phyloP scores from a whole-genome alignment of 306 rosid species.

The Inga laurina region DNA sequence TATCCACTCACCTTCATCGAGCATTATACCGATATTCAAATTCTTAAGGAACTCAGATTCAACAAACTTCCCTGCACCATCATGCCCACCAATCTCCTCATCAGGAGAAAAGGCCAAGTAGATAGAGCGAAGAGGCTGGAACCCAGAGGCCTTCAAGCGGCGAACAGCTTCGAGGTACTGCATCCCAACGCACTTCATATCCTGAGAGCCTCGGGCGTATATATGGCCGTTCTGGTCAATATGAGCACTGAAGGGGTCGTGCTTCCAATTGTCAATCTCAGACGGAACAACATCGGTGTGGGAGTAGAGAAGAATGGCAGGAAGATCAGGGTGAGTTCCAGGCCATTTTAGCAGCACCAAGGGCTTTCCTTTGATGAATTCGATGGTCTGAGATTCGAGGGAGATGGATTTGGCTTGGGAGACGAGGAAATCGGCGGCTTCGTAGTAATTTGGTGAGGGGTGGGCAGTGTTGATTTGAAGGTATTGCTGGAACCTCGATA shows the following conservation, averaged over 20 bases:
- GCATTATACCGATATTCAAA: slow-evolving; percentile 75
- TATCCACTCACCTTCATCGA: slow-evolving; percentile 70
- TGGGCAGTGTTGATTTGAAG: slow-evolving; percentile 85
- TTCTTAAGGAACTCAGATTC: slow-evolving; percentile 52
- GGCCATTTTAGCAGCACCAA: slow-evolving; percentile 78
- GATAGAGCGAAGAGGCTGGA: slow-evolving; percentile 56
- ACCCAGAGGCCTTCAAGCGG: slow-evolving; percentile 51
- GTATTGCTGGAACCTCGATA: slow-evolving; percentile 78
- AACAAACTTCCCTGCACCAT: slow-evolving; percentile 61
- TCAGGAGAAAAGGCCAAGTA: slow-evolving; percentile 80
- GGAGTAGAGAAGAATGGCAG: slow-evolving; percentile 82
- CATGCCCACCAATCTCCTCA: slow-evolving; percentile 89
- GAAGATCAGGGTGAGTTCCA: slow-evolving; percentile 61
- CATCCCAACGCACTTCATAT: slow-evolving; percentile 93
- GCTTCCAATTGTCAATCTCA: slow-evolving; percentile 68
- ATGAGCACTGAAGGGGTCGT: slow-evolving; percentile 74
- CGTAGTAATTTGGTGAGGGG: slow-evolving; percentile 65
- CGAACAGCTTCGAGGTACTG: slow-evolving; percentile 93
- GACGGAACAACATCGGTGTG: slow-evolving; percentile 90
- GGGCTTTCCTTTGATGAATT: slow-evolving; percentile 69
- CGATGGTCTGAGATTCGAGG: slow-evolving; percentile 65
- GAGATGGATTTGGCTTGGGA: slow-evolving; percentile 64
- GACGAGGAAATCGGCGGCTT: slow-evolving; percentile 60
- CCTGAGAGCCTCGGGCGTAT: slow-evolving; percentile 87
- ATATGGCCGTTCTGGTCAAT: slow-evolving; percentile 53